Percentiles rank a stretch among this genome's conserved stretches.
Conservation (phyloP, 1,284 basidiomycete species). For the Ustilago vetiveriae region DNA sequence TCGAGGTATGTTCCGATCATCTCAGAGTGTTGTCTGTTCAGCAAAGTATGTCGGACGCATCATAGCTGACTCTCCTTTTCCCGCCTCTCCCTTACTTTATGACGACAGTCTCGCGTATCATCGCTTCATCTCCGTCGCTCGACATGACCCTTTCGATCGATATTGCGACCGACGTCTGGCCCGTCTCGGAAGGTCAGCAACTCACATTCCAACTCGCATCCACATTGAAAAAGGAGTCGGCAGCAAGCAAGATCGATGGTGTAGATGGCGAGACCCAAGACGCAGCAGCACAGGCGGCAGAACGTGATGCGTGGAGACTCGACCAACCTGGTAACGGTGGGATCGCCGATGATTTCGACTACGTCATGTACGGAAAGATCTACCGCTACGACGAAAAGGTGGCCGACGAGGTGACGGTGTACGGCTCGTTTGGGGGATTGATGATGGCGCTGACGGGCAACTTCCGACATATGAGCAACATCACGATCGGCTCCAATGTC, state of each 20-base stretch:
- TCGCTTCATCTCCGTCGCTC: conserved; percentile 70
- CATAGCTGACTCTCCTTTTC: not conserved
- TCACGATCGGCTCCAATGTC: conserved; percentile 91
- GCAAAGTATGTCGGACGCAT: too few species aligned
- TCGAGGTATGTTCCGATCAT: conserved; percentile 74
- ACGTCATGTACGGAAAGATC: conserved; percentile 99
- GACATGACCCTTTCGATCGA: conserved; percentile 85
- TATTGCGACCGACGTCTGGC: conserved; percentile 68
- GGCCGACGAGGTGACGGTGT: conserved; percentile 86
- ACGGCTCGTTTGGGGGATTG: conserved; percentile 95
- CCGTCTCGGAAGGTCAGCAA: conserved; percentile 72
- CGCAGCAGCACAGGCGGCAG: conserved; percentile 48
- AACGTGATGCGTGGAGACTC: conserved; percentile 84
- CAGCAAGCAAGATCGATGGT: conserved; percentile 62
- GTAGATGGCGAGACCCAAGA: conserved; percentile 34
- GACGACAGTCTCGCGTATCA: conserved; percentile 65
- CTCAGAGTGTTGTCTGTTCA: too few species aligned
- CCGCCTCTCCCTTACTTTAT: conserved; percentile 70
- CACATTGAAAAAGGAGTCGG: conserved; percentile 72
- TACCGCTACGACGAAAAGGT: conserved; percentile 94
- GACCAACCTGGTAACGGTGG: conserved; percentile 85
- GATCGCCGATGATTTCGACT: conserved; percentile 94
- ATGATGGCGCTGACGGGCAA: conserved; percentile 93
- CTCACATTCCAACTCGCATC: conserved; percentile 85
- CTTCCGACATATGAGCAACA: conserved; percentile 88